Base-by-base conservation (phyloP, 371 early-diverging fungal species). In the Chytridium lagenaria region DNA sequence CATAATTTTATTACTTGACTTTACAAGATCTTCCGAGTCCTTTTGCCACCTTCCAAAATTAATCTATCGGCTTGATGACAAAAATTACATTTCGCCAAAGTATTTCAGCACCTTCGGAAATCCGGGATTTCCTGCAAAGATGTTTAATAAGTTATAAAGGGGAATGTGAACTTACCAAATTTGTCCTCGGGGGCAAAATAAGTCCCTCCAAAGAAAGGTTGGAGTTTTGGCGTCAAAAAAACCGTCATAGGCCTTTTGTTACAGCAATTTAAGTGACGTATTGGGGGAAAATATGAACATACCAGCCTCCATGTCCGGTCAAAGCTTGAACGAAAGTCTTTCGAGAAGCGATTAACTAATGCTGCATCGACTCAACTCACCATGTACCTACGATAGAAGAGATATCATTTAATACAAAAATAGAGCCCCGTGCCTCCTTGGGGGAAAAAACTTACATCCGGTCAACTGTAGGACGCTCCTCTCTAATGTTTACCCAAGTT, bases 391-490 rank as follows among this genome's bases (percentile, higher is more conserved):
- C 84, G 86, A n/a, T n/a, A n/a, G n/a, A n/a, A n/a, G n/a, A n/a
- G n/a, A n/a, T n/a, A n/a, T n/a, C n/a, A n/a, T n/a, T n/a, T n/a
- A n/a, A n/a, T n/a, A n/a, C n/a, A n/a, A n/a, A n/a, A n/a, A n/a
- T n/a, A n/a, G n/a, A n/a, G n/a, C n/a, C n/a, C n/a, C n/a, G n/a
- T n/a, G n/a, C n/a, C n/a, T n/a, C n/a, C n/a, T n/a, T n/a, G n/a
- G n/a, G n/a, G n/a, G n/a, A n/a, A n/a, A n/a, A n/a, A n/a, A n/a
- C n/a, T n/a, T n/a, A n/a, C n/a, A n/a, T n/a, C n/a, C n/a, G n/a
- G 74, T 91, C 91, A 22, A 91, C 90, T 15, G 87, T 89, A 23
- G 91, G 91, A 51, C 87, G 81, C 61, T 88, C 88, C 74, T 91
- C 91, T 34, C 89, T 86, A 71, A 0, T 59, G 19, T 33, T 36